Conservation (phyloP, 495 filamentous ascomycete genomes). For the Pyrenopolyporus hunteri region DNA sequence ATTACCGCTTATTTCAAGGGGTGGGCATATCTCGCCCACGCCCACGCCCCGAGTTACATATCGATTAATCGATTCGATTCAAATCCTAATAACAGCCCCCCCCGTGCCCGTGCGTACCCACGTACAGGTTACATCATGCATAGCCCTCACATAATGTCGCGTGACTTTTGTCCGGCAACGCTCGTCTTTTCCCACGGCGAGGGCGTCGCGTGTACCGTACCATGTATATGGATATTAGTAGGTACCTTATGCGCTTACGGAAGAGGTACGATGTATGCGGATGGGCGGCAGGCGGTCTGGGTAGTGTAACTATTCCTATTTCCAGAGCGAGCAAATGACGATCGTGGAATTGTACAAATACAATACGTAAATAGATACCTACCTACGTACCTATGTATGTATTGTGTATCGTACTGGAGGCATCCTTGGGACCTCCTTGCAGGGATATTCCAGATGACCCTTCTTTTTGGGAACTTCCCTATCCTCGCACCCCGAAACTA, state of each 20-base stretch:
- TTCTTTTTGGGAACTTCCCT: constrained; percentile 14
- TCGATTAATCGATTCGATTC: no score
- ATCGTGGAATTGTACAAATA: no score
- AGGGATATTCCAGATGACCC: constrained; percentile 7
- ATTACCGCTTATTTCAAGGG: constrained; percentile 30
- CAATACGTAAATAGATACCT: no score
- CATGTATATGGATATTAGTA: neutral
- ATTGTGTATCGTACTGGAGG: no score
- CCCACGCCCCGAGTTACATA: neutral
- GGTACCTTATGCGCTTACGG: neutral
- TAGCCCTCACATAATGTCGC: constrained; percentile 38
- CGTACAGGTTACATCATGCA: constrained; percentile 36
- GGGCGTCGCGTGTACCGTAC: neutral
- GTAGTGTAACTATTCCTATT: constrained; percentile 25
- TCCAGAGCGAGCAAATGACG: constrained; percentile 20
- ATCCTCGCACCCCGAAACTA: constrained; percentile 5
- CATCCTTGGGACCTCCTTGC: constrained; percentile 3
- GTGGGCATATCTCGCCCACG: constrained; percentile 21
- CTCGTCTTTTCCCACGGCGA: constrained; percentile 23
- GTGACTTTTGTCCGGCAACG: constrained; percentile 34
- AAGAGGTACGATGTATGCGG: neutral
- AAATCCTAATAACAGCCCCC: neutral
- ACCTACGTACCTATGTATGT: no score
- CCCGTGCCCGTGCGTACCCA: neutral
- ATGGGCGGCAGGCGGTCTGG: constrained; percentile 14